Conservation (phyloP, 2,329 filamentous ascomycete genomes). For the Didymella exigua region DNA sequence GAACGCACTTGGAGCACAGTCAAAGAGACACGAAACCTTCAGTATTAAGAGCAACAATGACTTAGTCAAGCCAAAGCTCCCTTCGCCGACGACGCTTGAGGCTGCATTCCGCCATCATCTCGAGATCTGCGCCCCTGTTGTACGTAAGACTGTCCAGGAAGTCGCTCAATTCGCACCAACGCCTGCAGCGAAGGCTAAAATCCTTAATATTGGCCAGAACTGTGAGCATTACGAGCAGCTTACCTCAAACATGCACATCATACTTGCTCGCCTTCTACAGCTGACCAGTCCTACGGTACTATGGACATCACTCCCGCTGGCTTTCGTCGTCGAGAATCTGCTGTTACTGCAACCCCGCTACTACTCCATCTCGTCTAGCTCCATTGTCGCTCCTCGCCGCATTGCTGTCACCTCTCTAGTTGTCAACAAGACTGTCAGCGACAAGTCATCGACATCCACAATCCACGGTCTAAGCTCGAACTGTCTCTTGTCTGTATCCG, state of each 20-base stretch:
- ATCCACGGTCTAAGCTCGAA: slow-evolving; percentile 49
- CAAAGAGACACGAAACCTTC: slow-evolving; percentile 27
- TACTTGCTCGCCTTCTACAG: slow-evolving; percentile 47
- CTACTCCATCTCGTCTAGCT: slow-evolving; percentile 47
- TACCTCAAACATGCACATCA: slow-evolving; percentile 42
- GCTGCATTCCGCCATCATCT: slow-evolving; percentile 54
- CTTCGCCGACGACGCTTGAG: slow-evolving; percentile 49
- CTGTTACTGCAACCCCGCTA: slow-evolving; percentile 37
- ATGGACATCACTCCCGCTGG: slow-evolving; percentile 45
- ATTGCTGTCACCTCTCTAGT: slow-evolving; percentile 50
- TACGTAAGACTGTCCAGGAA: slow-evolving; percentile 47
- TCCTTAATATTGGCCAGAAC: slow-evolving; percentile 40
- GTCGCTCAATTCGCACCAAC: slow-evolving; percentile 51
- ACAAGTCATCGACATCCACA: slow-evolving; percentile 16
- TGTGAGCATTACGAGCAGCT: slow-evolving; percentile 45
- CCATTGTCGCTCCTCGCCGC: slow-evolving; percentile 45
- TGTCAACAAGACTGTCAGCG: slow-evolving; percentile 39
- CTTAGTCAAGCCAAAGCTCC: slow-evolving; percentile 44
- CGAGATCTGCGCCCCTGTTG: slow-evolving; percentile 53
- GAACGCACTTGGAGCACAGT: slow-evolving; percentile 31
- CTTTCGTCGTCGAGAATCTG: slow-evolving; percentile 40
- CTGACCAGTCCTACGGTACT: slow-evolving; percentile 28
- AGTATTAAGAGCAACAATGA: slow-evolving; percentile 37
- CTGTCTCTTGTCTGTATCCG: slow-evolving; percentile 45
- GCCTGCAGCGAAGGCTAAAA: slow-evolving; percentile 34